These are phyloP conservation scores for Batkoa obscura DNA, from an alignment of 371 early-diverging fungal genomes.

Conservation along the genomic window DNA sequence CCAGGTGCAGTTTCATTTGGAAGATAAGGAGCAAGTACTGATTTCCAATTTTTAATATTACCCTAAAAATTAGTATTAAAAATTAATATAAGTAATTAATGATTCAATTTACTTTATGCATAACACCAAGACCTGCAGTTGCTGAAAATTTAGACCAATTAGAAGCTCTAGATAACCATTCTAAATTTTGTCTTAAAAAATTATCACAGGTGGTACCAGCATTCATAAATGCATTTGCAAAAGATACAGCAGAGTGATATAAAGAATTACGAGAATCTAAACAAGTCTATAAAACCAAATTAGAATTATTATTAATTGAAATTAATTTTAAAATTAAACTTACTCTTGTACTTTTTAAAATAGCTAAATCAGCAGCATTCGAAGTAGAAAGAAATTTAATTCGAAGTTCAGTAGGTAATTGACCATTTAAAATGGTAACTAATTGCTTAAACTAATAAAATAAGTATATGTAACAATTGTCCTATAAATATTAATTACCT, in stretches of 20 bases:
- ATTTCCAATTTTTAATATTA: conserved; percentile 68
- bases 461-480: too few relatives aligned
- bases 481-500: conserved; percentile 20
- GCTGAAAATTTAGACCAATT: conserved; percentile 99
- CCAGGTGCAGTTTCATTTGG: conserved; percentile 74
- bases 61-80: conserved; percentile 21
- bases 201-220: conserved; percentile 97
- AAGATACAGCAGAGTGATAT: conserved; percentile 87
- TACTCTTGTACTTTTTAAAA: too few relatives aligned
- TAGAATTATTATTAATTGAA: conserved; percentile 84
- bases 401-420: too few relatives aligned
- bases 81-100: too few relatives aligned
- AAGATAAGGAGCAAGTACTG: conserved; percentile 77
- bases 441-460: too few relatives aligned
- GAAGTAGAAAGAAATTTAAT: too few relatives aligned
- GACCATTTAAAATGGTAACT: too few relatives aligned
- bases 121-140: conserved; percentile 96
- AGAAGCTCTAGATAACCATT: conserved; percentile 91
- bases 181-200: conserved; percentile 91
- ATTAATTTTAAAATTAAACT: conserved; percentile 94
- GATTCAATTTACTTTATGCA: conserved; percentile 60
- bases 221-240: conserved; percentile 96
- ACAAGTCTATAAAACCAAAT: conserved; percentile 58
- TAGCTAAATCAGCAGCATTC: too few relatives aligned
- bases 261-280: conserved; percentile 82